Percentiles rank a stretch among this genome's conserved stretches.
Conservation (phyloP, 306 rosid species). For the Dalbergia cochinchinensis region DNA sequence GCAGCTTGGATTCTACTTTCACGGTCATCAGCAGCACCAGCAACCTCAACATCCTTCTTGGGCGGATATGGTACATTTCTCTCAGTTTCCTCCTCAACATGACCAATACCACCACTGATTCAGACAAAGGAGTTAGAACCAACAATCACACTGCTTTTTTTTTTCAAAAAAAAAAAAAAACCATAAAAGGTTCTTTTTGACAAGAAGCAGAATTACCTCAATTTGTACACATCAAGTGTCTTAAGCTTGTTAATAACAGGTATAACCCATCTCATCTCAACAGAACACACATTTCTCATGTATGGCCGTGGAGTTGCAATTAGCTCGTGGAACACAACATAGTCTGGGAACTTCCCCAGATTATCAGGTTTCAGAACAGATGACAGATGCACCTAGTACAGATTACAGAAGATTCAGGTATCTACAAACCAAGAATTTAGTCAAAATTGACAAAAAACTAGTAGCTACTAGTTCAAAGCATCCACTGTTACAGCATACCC, state of each 20-base stretch:
- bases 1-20: conserved; percentile 83
- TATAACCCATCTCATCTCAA: conserved; percentile 77
- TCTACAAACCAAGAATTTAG: conserved; percentile 13
- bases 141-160: conserved; percentile 28
- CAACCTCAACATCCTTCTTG: conserved; percentile 57
- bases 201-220: conserved; percentile 64
- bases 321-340: conserved; percentile 89
- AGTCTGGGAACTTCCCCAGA: conserved; percentile 86
- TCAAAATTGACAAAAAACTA: conserved; percentile 32
- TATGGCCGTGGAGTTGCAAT: conserved; percentile 86
- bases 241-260: conserved; percentile 82
- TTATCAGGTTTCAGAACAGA: conserved; percentile 73
- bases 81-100: conserved; percentile 52
- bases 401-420: conserved; percentile 36
- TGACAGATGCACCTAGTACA: conserved; percentile 86
- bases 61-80: conserved; percentile 58
- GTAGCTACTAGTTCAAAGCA: conserved; percentile 37
- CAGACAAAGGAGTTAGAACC: conserved; percentile 52
- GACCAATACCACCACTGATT: conserved; percentile 74
- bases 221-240: conserved; percentile 68
- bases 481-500: conserved; percentile 28
- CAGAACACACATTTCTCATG: conserved; percentile 85
- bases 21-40: conserved; percentile 55
- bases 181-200: background rate
- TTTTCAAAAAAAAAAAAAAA: background rate